Percentiles rank a stretch among this genome's conserved stretches.
These are phyloP conservation scores for Periconia sp. DNA, from an alignment of 2,329 filamentous ascomycete genomes.

Conservation along the genomic window DNA sequence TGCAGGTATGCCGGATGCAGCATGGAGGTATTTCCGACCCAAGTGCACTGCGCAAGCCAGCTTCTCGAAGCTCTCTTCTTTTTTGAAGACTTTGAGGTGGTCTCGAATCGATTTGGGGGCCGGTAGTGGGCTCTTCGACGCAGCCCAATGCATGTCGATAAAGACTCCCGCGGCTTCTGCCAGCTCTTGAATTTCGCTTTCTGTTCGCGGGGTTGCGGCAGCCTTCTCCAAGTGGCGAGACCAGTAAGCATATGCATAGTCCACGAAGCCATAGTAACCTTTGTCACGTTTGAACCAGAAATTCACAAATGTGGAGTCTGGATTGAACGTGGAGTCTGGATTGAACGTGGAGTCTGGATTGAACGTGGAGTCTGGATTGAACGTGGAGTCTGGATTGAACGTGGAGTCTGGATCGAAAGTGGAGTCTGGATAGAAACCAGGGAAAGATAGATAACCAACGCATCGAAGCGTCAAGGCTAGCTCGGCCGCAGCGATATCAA, in stretches of 20 bases:
- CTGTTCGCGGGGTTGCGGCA: background rate
- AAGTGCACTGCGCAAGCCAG: background rate
- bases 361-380: no score
- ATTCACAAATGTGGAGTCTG: no score
- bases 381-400: background rate
- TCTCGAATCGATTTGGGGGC: background rate
- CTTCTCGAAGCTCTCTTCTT: background rate
- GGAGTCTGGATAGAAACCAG: background rate
- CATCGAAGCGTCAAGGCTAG: conserved; percentile 3
- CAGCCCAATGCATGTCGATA: conserved; percentile 5
- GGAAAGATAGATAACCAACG: conserved; percentile 6
- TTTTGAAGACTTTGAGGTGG: background rate
- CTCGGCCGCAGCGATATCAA: background rate
- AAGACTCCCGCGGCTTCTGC: background rate
- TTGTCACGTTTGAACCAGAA: no score
- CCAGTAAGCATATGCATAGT: conserved; percentile 10
- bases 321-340: no score
- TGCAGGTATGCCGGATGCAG: background rate
- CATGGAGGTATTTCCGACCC: background rate
- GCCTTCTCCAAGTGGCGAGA: conserved; percentile 5
- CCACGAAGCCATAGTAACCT: conserved; percentile 12
- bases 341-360: no score
- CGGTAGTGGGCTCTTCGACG: background rate
- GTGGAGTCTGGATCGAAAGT: background rate
- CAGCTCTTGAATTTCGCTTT: background rate